These are phyloP conservation scores for Podosphaera fusca DNA, from an alignment of 2,329 filamentous ascomycete species.

Conservation along the genomic window DNA sequence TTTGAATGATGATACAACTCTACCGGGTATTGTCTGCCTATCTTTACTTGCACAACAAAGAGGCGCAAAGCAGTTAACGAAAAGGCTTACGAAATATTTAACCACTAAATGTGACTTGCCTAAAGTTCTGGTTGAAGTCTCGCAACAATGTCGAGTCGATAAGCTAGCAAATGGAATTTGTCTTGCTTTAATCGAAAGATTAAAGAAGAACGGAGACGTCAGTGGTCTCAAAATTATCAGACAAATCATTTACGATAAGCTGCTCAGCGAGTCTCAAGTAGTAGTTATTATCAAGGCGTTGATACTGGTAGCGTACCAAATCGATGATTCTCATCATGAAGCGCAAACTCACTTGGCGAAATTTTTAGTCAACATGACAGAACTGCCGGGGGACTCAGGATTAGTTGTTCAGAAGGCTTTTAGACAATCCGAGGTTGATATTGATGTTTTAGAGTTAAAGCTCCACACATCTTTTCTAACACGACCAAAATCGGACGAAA, in stretches of 20 bases:
- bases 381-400: constrained; percentile 32
- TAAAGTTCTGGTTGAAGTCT: constrained; percentile 35
- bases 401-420: constrained; percentile 44
- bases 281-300: constrained; percentile 43
- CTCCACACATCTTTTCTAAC: constrained; percentile 47
- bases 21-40: constrained; percentile 55
- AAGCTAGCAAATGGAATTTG: constrained; percentile 52
- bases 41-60: constrained; percentile 65
- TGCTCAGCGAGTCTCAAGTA: constrained; percentile 39
- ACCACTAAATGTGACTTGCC: constrained; percentile 38
- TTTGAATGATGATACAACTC: constrained; percentile 50
- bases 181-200: constrained; percentile 35
- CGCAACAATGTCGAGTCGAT: constrained; percentile 41
- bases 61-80: constrained; percentile 43
- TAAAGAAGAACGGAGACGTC: constrained; percentile 35
- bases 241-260: constrained; percentile 32
- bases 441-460: constrained; percentile 52
- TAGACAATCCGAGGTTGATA: constrained; percentile 42
- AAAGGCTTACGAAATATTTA: constrained; percentile 44
- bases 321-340: constrained; percentile 28
- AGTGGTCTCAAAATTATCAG: constrained; percentile 35
- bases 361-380: constrained; percentile 41
- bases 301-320: constrained; percentile 33
- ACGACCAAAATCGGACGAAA: constrained; percentile 24
- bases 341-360: constrained; percentile 41